These are phyloP conservation scores for Gyromitra esculenta DNA, from an alignment of 2,329 filamentous ascomycete species.

Conservation along the genomic window DNA sequence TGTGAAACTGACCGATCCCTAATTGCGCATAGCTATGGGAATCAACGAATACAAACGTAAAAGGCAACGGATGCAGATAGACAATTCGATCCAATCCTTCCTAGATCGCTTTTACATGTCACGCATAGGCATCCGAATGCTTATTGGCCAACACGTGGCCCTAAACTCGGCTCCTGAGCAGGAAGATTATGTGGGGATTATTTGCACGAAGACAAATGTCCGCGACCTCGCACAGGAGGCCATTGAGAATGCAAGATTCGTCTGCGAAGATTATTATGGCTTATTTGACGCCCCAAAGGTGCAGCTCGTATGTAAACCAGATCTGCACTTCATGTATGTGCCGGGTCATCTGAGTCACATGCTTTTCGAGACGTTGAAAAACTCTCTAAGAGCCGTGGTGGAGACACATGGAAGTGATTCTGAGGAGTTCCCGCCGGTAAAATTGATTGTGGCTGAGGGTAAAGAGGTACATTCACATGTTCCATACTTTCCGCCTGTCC, in stretches of 20 bases:
- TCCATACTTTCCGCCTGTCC: background rate
- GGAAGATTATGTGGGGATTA: constrained; percentile 97
- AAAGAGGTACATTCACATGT: constrained; percentile 69
- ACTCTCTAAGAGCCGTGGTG: constrained; percentile 94
- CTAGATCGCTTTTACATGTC: constrained; percentile 99
- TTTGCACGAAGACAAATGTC: constrained; percentile 98
- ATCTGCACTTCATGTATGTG: constrained; percentile 99
- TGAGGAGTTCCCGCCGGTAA: constrained; percentile 94
- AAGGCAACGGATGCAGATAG: constrained; percentile 96
- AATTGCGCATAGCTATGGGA: constrained; percentile 73
- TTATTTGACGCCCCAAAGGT: constrained; percentile 96
- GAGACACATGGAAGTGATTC: constrained; percentile 95
- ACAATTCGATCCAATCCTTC: constrained; percentile 96
- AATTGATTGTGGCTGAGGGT: constrained; percentile 96
- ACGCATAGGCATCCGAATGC: constrained; percentile 97
- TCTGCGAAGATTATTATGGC: constrained; percentile 98
- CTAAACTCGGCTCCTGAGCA: constrained; percentile 88
- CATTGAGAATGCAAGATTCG: constrained; percentile 98
- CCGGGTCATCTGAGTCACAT: constrained; percentile 98
- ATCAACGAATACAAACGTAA: constrained; percentile 98
- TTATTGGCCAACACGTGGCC: constrained; percentile 98
- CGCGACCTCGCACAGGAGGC: constrained; percentile 93
- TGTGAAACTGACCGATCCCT: constrained; percentile 34
- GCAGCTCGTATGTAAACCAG: constrained; percentile 92
- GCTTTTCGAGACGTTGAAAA: constrained; percentile 99